Conservation (phyloP, 2,329 filamentous ascomycete species). For the Cercospora citrullina region DNA sequence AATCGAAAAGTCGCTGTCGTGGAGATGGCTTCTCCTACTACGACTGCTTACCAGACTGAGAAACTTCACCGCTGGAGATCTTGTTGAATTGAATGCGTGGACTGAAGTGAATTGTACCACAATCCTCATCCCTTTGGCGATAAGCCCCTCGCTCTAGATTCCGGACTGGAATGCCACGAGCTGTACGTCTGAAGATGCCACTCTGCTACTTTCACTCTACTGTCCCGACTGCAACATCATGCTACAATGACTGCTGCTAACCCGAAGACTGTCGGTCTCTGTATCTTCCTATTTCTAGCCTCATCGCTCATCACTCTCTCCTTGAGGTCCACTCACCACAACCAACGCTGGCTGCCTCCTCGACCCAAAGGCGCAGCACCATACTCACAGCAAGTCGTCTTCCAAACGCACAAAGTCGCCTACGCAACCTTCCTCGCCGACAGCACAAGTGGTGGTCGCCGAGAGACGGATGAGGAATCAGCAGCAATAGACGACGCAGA, state of each 20-base stretch:
- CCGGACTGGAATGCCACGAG: slow-evolving; percentile 10
- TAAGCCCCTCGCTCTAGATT: slow-evolving; percentile 6
- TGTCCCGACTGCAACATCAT: slow-evolving; percentile 16
- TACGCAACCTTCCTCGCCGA: slow-evolving; percentile 43
- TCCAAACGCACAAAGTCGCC: slow-evolving; percentile 37
- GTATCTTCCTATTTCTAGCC: slow-evolving; percentile 38
- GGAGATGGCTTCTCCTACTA: background rate
- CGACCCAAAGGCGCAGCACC: slow-evolving; percentile 14
- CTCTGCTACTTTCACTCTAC: slow-evolving; percentile 9
- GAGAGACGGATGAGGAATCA: slow-evolving; percentile 28
- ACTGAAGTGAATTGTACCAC: background rate
- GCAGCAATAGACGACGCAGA: slow-evolving; percentile 33
- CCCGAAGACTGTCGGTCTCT: slow-evolving; percentile 36
- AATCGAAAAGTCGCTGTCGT: background rate
- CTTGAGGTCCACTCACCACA: slow-evolving; percentile 28
- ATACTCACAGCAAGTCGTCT: slow-evolving; percentile 18
- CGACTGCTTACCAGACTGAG: background rate
- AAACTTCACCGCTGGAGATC: background rate
- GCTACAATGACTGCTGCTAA: slow-evolving; percentile 27
- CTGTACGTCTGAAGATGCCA: slow-evolving; percentile 12
- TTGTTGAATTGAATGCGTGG: background rate
- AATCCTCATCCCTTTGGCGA: slow-evolving; percentile 5
- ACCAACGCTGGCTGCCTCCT: slow-evolving; percentile 26
- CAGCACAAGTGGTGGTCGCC: slow-evolving; percentile 26
- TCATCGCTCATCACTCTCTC: slow-evolving; percentile 39